A percentile compares a stretch with the other conserved stretches of the same genome.
Evolutionary conservation across 2,329 filamentous ascomycete genomes (phyloP).

Genomic region (Cladosporium sp.): DNA sequence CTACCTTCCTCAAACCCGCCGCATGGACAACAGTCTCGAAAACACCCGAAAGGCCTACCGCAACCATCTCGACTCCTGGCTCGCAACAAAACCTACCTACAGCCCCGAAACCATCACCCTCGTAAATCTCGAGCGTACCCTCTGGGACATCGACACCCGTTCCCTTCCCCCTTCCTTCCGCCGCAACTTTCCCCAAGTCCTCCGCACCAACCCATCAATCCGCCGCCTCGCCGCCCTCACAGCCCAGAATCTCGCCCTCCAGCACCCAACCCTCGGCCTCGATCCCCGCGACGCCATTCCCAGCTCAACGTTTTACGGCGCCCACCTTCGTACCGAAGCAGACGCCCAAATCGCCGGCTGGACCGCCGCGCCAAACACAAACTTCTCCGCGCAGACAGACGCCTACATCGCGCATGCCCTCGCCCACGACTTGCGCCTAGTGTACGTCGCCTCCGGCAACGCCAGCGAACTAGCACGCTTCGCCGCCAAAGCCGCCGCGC

Average conservation of each 20-base stretch:
- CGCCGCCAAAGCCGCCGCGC: slow-evolving; percentile 37
- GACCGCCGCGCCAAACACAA: slow-evolving; percentile 29
- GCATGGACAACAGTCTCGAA: slow-evolving; percentile 26
- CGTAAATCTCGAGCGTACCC: slow-evolving; percentile 31
- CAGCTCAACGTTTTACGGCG: slow-evolving; percentile 37
- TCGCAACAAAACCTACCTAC: slow-evolving; percentile 22
- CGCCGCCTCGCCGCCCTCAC: slow-evolving; percentile 37
- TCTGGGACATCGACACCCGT: slow-evolving; percentile 36
- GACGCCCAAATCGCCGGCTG: slow-evolving; percentile 39
- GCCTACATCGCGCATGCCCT: slow-evolving; percentile 41
- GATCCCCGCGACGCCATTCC: slow-evolving; percentile 33
- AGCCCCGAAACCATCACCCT: slow-evolving; percentile 22
- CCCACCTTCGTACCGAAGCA: slow-evolving; percentile 40
- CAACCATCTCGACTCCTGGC: slow-evolving; percentile 28
- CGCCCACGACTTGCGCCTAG: slow-evolving; percentile 32
- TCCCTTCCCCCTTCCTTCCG: slow-evolving; percentile 28
- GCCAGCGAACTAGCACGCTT: slow-evolving; percentile 41
- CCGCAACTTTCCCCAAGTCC: slow-evolving; percentile 32
- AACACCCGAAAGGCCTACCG: slow-evolving; percentile 24
- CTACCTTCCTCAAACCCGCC: slow-evolving; percentile 28
- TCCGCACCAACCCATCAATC: slow-evolving; percentile 29
- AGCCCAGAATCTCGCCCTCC: slow-evolving; percentile 35
- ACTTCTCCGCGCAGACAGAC: slow-evolving; percentile 40
- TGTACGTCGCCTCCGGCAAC: slow-evolving; percentile 50
- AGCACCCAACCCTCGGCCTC: slow-evolving; percentile 21